A percentile compares a stretch with the other conserved stretches of the same genome.
phyloP scores from a whole-genome alignment of 1,139 yeast species.

The Yamadazyma diospyri region DNA sequence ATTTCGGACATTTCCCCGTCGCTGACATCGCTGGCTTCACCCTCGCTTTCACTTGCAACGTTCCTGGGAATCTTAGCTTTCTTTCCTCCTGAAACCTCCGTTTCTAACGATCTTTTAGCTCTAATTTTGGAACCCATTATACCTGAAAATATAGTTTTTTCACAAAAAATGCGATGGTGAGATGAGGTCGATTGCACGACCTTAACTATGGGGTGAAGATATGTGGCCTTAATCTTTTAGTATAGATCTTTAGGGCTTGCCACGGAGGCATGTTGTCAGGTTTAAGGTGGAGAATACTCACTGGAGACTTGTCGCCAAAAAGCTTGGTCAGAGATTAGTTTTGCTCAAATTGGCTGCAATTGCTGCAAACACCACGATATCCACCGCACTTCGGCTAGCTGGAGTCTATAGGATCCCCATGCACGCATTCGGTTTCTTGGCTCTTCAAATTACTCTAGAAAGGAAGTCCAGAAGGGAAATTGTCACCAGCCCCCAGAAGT shows the following conservation, averaged over 20 bases:
- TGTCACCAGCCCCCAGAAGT: too few species aligned
- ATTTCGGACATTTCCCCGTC: slow-evolving; percentile 6
- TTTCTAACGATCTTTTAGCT: slow-evolving; percentile 32
- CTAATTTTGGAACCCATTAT: slow-evolving; percentile 25
- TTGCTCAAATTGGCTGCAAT: too few species aligned
- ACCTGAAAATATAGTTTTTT: slow-evolving; percentile 4
- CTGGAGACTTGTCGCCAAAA: too few species aligned
- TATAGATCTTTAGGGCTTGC: not conserved
- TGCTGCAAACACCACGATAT: too few species aligned
- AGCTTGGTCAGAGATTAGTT: too few species aligned
- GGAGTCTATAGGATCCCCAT: too few species aligned
- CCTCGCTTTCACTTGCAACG: slow-evolving; percentile 16
- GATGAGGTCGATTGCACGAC: slow-evolving; percentile 6
- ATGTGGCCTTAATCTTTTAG: not conserved
- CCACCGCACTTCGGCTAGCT: too few species aligned
- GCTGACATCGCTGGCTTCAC: slow-evolving; percentile 11
- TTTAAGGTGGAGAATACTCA: too few species aligned
- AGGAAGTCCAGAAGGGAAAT: too few species aligned
- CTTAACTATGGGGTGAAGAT: slow-evolving; percentile 3
- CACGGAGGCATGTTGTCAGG: too few species aligned
- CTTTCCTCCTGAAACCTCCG: slow-evolving; percentile 19
- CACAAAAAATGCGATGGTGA: slow-evolving; percentile 4
- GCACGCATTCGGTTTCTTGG: too few species aligned
- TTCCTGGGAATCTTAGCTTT: slow-evolving; percentile 23
- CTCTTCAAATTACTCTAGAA: too few species aligned